Evolutionary conservation across 1,139 yeast species (phyloP), one percentile per base, ranked within the genome.

Genomic region (Taphrina wiesneri): DNA sequence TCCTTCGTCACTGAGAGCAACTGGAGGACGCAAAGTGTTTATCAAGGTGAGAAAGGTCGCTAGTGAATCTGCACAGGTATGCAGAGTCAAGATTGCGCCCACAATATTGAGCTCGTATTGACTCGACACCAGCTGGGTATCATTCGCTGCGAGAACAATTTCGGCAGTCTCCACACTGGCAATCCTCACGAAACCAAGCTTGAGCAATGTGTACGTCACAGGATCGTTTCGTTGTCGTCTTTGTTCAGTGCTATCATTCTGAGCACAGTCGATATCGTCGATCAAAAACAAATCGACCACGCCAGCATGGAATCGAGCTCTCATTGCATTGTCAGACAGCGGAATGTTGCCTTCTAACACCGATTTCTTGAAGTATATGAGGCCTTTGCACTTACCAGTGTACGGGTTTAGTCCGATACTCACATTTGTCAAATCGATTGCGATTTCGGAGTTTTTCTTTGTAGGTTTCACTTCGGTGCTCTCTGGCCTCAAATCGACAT

Each of bases 51-150:
- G 70, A 51, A 91, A 76, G 5, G 92, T 84, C 72, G 89, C 87
- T 0, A 86, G 81, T 0, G 97, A 90, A 75, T 92, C 98, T 0
- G 97, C 93, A 77, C 97, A 91, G 1, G 90, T 72, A 46, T 86
- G 86, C 0, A 87, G 63, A 28, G 79, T 80, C 23, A 83, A 73
- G 15, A 80, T 78, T 65, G 85, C 88, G 15, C 84, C 73, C 57
- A 80, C 80, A 15, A 86, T 49, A n/a, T 69, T 71, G 32, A 70
- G 56, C 15, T 67, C 66, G 32, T 63, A 39, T 39, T 30, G 32
- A 9, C 46, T 43, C n/a, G n/a, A 57, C 4, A 39, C 73, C 11
- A 17, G 17, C n/a, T 7, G 32, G 17, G 6, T 3, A 5, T n/a
- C 23, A 62, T 34, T 54, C 2, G 36, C n/a, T 6, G 34, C 13